Base-by-base conservation (phyloP, 441 rosid species). In the Euphorbia schlechtendalii region DNA sequence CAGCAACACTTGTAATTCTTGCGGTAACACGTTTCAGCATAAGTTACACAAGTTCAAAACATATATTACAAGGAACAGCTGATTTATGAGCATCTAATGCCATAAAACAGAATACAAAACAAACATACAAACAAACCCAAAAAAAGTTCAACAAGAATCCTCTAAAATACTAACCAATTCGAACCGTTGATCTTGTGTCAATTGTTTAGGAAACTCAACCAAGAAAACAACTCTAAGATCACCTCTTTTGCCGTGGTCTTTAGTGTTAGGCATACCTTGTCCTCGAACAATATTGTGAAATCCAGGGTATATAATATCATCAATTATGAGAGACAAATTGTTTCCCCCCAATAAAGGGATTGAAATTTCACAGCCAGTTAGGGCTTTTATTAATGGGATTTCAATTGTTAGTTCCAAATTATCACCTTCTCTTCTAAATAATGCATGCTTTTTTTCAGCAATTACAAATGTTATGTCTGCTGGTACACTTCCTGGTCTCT, bases 181-280 rank as follows among this genome's bases (percentile, higher is more conserved):
- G 8, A 70, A 59, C 40, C 84, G 77, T 69, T 82, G 88, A 46
- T 80, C 77, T 6, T 73, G 69, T 1, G 86, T 77, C n/a, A 91
- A 79, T 43, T 78, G 60, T 8, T 63, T 62, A 4, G 98, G 98
- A 69, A 89, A 92, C 56, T 68, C 72, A 36, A 86, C 84, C 3
- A 71, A 75, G 73, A 89, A 89, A 18, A 73, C 30, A 30, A 87
- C 78, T 51, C 74, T 84, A 73, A 89, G 67, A 55, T 84, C 69
- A 27, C 98, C 98, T 69, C 95, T 81, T 74, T 69, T 78, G 54
- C 83, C 85, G 12, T 64, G 66, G 54, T 78, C 80, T 71, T 83
- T 82, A 0, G 78, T 43, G 43, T 38, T 77, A 2, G 92, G 86
- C 96, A 92, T 92, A 11, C 95, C 96, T 69, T 85, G 85, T 8